phyloP scores from a whole-genome alignment of 768 basidiomycete genomes.

The Lactifluus echinatus region DNA sequence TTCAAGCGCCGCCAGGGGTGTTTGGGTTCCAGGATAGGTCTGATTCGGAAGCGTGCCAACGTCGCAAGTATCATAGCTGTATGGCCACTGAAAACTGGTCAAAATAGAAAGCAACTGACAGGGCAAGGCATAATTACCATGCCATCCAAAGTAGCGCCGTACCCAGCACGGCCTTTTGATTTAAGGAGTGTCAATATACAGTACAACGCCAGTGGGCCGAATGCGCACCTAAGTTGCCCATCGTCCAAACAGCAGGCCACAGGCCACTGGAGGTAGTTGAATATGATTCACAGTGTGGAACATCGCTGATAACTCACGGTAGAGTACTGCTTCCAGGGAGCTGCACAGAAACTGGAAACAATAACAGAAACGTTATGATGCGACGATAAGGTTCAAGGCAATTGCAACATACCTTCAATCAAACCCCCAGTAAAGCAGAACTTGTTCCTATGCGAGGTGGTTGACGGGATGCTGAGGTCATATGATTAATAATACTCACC shows the following conservation, averaged over 20 bases:
- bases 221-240: conserved; percentile 60
- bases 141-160: conserved; percentile 80
- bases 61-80: conserved; percentile 80
- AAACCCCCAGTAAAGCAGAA: conserved; percentile 79
- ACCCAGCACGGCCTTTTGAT: conserved; percentile 65
- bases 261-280: conserved; percentile 30
- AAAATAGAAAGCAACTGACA: not conserved
- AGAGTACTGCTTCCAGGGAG: conserved; percentile 10
- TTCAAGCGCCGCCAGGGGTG: conserved; percentile 51
- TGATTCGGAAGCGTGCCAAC: conserved; percentile 52
- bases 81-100: conserved; percentile 52
- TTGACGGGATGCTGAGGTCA: not conserved
- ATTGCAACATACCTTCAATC: conserved; percentile 35
- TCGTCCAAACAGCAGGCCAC: conserved; percentile 48
- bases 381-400: not conserved
- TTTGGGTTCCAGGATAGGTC: conserved; percentile 58
- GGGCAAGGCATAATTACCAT: conserved; percentile 38
- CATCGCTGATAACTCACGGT: conserved; percentile 3
- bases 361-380: not conserved
- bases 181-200: not conserved
- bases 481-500: conserved; percentile 22
- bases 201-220: not conserved
- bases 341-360: conserved; percentile 14
- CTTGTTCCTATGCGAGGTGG: conserved; percentile 39
- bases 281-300: conserved; percentile 12